Conservation (phyloP, 805 yeast genomes). For the Naumovozyma castellii region DNA sequence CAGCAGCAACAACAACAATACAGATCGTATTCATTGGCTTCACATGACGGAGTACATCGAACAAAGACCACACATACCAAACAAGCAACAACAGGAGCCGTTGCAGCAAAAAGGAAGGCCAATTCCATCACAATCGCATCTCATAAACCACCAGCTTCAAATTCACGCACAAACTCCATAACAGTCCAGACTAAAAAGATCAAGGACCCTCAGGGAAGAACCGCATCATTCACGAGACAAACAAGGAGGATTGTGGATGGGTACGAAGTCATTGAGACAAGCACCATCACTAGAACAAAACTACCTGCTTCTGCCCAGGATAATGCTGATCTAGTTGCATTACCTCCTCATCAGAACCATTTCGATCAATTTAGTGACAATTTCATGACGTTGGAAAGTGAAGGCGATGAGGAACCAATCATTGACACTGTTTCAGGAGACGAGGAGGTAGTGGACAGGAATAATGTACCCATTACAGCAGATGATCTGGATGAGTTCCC, state of each 20-base stretch:
- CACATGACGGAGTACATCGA: not conserved
- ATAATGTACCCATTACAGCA: not conserved
- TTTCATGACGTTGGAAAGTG: conserved; percentile 15
- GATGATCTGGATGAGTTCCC: not conserved
- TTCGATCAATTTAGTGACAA: conserved; percentile 26
- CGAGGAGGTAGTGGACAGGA: not conserved
- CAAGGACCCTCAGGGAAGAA: conserved; percentile 42
- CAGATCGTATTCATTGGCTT: conserved; percentile 5
- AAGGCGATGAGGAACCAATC: conserved; percentile 3
- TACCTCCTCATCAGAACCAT: conserved; percentile 12
- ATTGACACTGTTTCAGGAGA: not conserved
- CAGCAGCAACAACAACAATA: conserved; percentile 1
- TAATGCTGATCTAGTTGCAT: too few relatives aligned
- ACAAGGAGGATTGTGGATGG: conserved; percentile 43
- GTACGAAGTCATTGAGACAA: conserved; percentile 40
- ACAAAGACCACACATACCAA: too few relatives aligned
- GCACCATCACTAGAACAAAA: conserved; percentile 30
- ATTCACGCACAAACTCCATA: conserved; percentile 26
- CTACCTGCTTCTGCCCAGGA: conserved; percentile 2
- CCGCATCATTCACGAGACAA: conserved; percentile 45
- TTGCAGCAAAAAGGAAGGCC: not conserved
- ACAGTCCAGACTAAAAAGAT: conserved; percentile 44
- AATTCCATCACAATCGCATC: not conserved
- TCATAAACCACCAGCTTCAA: not conserved
- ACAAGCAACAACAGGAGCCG: not conserved